Percentiles rank a stretch among this genome's conserved stretches.
phyloP scores from a whole-genome alignment of 2,329 filamentous ascomycete species.

The Xylaria sp. region DNA sequence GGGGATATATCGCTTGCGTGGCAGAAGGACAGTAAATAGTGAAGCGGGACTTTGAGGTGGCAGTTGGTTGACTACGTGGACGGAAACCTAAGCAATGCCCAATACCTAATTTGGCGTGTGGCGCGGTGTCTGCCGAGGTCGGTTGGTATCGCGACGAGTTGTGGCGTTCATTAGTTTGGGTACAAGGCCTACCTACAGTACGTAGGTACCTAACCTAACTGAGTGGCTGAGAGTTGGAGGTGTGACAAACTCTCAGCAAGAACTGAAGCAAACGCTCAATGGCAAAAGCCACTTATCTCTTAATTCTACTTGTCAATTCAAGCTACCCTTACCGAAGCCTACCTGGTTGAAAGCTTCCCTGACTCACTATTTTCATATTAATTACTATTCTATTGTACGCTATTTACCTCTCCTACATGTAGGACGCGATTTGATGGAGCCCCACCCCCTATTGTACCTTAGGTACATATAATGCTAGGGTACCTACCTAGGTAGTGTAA shows the following conservation, averaged over 20 bases:
- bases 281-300: background rate
- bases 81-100: conserved; percentile 15
- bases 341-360: background rate
- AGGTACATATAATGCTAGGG: too few relatives aligned
- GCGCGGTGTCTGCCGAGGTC: conserved; percentile 15
- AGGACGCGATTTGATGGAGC: too few relatives aligned
- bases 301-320: background rate
- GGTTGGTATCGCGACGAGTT: background rate
- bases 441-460: too few relatives aligned
- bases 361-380: background rate
- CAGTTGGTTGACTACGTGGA: conserved; percentile 32
- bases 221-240: conserved; percentile 4
- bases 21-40: conserved; percentile 5
- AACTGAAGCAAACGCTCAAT: background rate
- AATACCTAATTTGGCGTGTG: conserved; percentile 9
- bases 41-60: conserved; percentile 31
- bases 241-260: too few relatives aligned
- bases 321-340: background rate
- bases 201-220: too few relatives aligned
- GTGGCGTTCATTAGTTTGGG: conserved; percentile 5
- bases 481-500: too few relatives aligned
- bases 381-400: background rate
- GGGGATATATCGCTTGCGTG: conserved; percentile 22
- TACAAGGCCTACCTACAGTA: too few relatives aligned
- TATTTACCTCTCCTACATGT: background rate